Conservation (phyloP, 352 stramenopile species). For the Globisporangium paroecandrum region DNA sequence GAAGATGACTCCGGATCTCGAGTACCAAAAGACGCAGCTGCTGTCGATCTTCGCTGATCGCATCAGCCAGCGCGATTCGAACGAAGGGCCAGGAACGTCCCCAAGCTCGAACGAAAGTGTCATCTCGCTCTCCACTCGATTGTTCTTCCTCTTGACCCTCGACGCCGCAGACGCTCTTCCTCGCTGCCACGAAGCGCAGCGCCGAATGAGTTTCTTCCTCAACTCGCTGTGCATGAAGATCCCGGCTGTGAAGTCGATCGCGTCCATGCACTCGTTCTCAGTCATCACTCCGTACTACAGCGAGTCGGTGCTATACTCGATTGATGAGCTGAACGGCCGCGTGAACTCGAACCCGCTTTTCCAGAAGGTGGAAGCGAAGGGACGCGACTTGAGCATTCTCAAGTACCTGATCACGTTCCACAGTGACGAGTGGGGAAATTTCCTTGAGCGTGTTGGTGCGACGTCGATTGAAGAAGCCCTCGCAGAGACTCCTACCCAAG, state of each 20-base stretch:
- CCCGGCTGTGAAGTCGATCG: conserved; percentile 76
- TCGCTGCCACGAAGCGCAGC: conserved; percentile 79
- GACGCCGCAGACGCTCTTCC: conserved; percentile 80
- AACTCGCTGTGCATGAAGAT: conserved; percentile 90
- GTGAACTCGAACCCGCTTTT: conserved; percentile 84
- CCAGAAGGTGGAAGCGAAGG: conserved; percentile 81
- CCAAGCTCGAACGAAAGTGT: conserved; percentile 78
- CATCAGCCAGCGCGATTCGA: conserved; percentile 50
- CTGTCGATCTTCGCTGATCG: conserved; percentile 73
- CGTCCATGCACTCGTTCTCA: conserved; percentile 86
- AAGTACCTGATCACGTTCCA: conserved; percentile 89
- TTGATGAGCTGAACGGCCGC: conserved; percentile 80
- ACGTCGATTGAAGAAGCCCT: conserved; percentile 77
- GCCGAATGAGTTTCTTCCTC: conserved; percentile 88
- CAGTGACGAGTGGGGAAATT: conserved; percentile 86
- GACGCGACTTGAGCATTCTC: conserved; percentile 82
- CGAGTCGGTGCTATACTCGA: conserved; percentile 80
- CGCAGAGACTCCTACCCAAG: conserved; percentile 76
- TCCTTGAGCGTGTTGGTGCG: conserved; percentile 77
- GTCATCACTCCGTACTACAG: conserved; percentile 90
- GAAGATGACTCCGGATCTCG: conserved; percentile 70
- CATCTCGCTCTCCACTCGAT: conserved; percentile 68
- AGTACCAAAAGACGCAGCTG: conserved; percentile 78
- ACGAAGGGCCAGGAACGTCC: conserved; percentile 41
- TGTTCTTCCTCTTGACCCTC: conserved; percentile 84